Conservation (phyloP, 345 rosid species). For the Diplotaxis tenuifolia region DNA sequence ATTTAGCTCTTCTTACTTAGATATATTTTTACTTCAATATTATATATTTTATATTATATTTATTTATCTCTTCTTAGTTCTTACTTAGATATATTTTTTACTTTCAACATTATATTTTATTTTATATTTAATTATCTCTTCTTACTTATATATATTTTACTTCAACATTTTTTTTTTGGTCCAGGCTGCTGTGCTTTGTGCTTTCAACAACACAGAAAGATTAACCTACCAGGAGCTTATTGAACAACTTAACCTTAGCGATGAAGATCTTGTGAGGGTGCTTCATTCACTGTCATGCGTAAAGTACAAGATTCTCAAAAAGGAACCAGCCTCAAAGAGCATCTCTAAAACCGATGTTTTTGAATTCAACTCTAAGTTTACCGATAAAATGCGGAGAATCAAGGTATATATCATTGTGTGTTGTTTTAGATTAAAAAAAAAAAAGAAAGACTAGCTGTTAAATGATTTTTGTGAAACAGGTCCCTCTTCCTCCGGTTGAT, state of each 20-base stretch:
- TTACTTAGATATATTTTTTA: no score
- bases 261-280: conserved; percentile 72
- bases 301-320: conserved; percentile 65
- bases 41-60: no score
- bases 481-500: conserved; percentile 77
- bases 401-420: conserved; percentile 52
- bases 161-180: background rate
- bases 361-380: conserved; percentile 71
- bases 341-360: conserved; percentile 49
- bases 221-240: conserved; percentile 70
- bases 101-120: background rate
- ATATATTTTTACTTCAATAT: no score
- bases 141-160: background rate
- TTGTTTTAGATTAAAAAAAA: no score
- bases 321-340: conserved; percentile 54
- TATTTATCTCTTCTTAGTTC: background rate
- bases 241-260: conserved; percentile 68
- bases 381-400: conserved; percentile 77
- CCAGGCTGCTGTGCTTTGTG: conserved; percentile 58
- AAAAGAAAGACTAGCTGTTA: no score
- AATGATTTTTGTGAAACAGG: background rate
- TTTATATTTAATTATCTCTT: no score
- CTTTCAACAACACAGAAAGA: conserved; percentile 65
- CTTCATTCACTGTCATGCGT: conserved; percentile 76
- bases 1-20: no score